Conservation (phyloP, 1,139 yeast genomes). For the Blastobotrys aristatus region DNA sequence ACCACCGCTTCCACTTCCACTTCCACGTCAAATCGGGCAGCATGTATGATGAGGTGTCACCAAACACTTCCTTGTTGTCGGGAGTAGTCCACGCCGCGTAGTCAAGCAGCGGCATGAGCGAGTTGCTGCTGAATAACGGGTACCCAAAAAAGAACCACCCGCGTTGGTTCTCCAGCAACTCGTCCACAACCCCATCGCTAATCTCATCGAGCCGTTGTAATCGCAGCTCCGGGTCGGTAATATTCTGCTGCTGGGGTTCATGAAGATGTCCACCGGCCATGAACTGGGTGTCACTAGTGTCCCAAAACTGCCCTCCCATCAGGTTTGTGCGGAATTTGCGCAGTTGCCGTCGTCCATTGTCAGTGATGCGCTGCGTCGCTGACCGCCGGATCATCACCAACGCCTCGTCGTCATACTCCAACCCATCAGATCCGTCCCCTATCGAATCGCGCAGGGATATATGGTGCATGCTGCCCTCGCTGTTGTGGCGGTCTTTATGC, state of each 20-base stretch:
- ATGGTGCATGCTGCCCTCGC: too few species aligned
- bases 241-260: neutral
- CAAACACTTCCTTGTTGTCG: slow-evolving; percentile 32
- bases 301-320: too few species aligned
- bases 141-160: slow-evolving; percentile 63
- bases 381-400: too few species aligned
- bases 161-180: slow-evolving; percentile 59
- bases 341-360: too few species aligned
- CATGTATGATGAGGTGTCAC: slow-evolving; percentile 44
- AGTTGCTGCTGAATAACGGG: slow-evolving; percentile 52
- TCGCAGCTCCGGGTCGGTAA: neutral
- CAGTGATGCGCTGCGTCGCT: too few species aligned
- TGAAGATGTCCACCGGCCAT: too few species aligned
- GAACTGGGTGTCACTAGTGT: too few species aligned
- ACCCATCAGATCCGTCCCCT: too few species aligned
- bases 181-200: slow-evolving; percentile 22
- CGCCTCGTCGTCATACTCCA: too few species aligned
- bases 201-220: slow-evolving; percentile 1
- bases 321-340: too few species aligned
- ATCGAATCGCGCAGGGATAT: too few species aligned
- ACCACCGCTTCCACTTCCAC: slow-evolving; percentile 74
- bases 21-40: slow-evolving; percentile 64
- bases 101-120: slow-evolving; percentile 53
- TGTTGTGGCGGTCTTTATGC: too few species aligned
- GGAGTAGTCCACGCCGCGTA: slow-evolving; percentile 44